Evolutionary conservation across 208 protist species (phyloP).

Genomic region (Entamoeba moshkovskii): DNA sequence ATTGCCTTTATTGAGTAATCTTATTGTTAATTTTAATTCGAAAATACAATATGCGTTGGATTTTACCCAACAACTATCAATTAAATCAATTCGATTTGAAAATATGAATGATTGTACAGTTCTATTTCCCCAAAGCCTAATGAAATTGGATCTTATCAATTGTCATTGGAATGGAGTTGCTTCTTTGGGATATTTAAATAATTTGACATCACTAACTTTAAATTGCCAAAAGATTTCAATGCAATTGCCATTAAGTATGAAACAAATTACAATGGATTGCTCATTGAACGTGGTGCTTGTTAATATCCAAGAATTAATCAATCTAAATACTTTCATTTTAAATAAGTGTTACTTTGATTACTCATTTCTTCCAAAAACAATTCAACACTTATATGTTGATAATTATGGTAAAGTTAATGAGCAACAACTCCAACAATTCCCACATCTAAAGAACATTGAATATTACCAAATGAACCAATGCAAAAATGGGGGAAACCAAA

Average conservation of each 20-base stretch:
- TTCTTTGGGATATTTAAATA: not conserved
- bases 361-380: not conserved
- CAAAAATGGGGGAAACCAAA: not conserved
- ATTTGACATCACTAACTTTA: not conserved
- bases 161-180: not conserved
- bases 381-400: not conserved
- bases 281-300: not conserved
- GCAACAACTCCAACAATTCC: not conserved
- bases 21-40: not conserved
- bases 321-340: not conserved
- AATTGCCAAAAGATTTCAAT: not conserved
- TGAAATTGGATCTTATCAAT: not conserved
- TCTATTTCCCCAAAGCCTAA: not conserved
- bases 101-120: not conserved
- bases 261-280: not conserved
- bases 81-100: not conserved
- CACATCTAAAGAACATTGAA: not conserved
- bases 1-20: not conserved
- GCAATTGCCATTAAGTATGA: not conserved
- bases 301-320: not conserved
- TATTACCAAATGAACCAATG: not conserved
- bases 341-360: not conserved
- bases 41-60: not conserved
- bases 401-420: not conserved
- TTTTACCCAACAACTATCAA: not conserved